phyloP scores from a whole-genome alignment of 257 asterid genomes.

The Fraxinus cuspidata region DNA sequence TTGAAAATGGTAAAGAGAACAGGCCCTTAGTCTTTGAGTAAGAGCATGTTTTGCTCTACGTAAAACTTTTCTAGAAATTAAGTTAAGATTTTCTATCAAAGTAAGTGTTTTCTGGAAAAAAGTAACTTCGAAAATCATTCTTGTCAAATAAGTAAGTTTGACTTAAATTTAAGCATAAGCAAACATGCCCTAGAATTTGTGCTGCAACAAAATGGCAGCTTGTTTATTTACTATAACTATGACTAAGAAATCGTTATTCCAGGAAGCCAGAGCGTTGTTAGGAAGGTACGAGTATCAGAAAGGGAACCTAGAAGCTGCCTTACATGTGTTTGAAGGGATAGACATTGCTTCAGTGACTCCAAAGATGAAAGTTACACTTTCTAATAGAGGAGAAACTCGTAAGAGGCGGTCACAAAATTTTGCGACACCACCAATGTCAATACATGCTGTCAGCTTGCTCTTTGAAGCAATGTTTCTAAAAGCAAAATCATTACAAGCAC shows the following conservation, averaged over 20 bases:
- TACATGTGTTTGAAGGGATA: slow-evolving; percentile 93
- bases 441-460: slow-evolving; percentile 82
- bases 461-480: slow-evolving; percentile 82
- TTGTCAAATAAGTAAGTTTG: background rate
- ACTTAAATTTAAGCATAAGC: too few relatives aligned
- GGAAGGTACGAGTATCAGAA: slow-evolving; percentile 92
- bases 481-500: slow-evolving; percentile 81
- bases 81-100: background rate
- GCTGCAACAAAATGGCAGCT: background rate
- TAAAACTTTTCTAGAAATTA: background rate
- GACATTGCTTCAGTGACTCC: slow-evolving; percentile 70
- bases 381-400: slow-evolving; percentile 52
- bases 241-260: slow-evolving; percentile 26
- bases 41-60: background rate
- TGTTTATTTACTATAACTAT: background rate
- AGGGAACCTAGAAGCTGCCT: slow-evolving; percentile 86
- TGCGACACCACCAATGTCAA: slow-evolving; percentile 70
- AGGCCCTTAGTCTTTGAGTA: background rate
- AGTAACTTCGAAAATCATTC: background rate
- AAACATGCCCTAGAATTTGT: too few relatives aligned
- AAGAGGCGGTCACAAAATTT: slow-evolving; percentile 56
- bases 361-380: slow-evolving; percentile 69
- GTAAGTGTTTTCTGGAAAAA: background rate
- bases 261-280: slow-evolving; percentile 97
- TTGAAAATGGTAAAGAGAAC: too few relatives aligned